phyloP scores from a whole-genome alignment of 2,329 filamentous ascomycete species.

The Cercospora sp. region DNA sequence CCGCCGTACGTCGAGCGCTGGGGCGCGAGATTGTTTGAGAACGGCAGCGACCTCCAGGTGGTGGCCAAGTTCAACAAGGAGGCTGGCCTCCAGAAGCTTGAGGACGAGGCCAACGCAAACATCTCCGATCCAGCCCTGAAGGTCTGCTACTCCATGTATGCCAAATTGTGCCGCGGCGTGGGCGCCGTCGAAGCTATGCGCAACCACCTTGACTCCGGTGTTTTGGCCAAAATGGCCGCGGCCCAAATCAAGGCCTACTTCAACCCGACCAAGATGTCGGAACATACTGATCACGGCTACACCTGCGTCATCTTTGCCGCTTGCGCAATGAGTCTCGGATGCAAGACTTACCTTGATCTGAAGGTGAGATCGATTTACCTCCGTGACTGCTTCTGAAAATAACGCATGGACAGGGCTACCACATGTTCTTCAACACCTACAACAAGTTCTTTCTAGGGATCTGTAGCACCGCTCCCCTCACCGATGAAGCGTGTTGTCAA shows the following conservation, averaged over 20 bases:
- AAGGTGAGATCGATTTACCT: not conserved
- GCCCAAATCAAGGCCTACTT: constrained; percentile 20
- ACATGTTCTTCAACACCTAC: not conserved
- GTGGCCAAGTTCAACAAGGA: not conserved
- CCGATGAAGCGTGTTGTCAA: not conserved
- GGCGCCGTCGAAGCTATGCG: constrained; percentile 6
- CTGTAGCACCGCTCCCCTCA: not conserved
- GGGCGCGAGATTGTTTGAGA: not conserved
- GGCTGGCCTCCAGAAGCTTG: not conserved
- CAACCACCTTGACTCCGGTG: constrained; percentile 18
- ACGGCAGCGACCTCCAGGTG: not conserved
- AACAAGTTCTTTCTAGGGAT: not conserved
- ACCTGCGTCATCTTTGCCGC: not conserved
- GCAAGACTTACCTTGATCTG: not conserved
- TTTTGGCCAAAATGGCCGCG: constrained; percentile 13
- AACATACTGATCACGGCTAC: constrained; percentile 10
- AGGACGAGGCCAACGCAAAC: not conserved
- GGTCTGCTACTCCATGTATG: not conserved
- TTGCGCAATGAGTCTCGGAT: not conserved
- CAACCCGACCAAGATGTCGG: constrained; percentile 8
- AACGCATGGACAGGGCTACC: not conserved
- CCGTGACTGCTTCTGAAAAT: not conserved
- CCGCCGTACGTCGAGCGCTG: not conserved
- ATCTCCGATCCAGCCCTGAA: not conserved
- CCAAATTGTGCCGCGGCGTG: not conserved